Percentiles rank a stretch among this genome's conserved stretches.
These are phyloP conservation scores for Cronartium ribicola DNA, from an alignment of 1,284 basidiomycete species.

Conservation along the genomic window DNA sequence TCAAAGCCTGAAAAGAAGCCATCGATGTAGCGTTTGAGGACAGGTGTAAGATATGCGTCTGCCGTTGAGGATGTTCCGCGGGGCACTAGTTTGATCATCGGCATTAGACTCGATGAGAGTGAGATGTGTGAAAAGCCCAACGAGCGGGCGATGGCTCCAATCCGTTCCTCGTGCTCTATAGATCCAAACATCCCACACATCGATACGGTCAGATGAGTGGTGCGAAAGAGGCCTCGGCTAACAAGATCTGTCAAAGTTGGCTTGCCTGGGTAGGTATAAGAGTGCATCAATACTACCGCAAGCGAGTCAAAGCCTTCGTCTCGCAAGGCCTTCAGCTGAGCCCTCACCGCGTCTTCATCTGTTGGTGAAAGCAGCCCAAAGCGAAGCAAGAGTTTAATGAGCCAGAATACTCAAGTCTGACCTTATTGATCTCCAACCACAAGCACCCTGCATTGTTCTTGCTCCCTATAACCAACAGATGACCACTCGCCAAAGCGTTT, in stretches of 20 bases:
- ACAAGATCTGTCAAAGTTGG: neutral
- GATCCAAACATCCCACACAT: too few relatives aligned
- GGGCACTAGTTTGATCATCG: conserved; percentile 93
- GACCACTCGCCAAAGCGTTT: conserved; percentile 62
- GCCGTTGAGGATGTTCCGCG: conserved; percentile 87
- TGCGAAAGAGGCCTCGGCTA: too few relatives aligned
- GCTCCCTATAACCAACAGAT: neutral
- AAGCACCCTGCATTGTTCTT: too few relatives aligned
- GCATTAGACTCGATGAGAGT: conserved; percentile 76
- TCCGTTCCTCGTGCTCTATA: conserved; percentile 60
- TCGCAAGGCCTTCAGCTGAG: conserved; percentile 66
- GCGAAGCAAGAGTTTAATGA: conserved; percentile 26
- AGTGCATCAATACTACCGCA: conserved; percentile 81
- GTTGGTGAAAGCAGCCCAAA: conserved; percentile 43
- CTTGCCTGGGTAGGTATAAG: conserved; percentile 73
- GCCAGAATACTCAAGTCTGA: too few relatives aligned
- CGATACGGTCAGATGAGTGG: too few relatives aligned
- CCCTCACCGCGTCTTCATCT: conserved; percentile 48
- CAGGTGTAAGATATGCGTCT: conserved; percentile 93
- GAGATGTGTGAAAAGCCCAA: conserved; percentile 84
- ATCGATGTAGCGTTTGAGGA: conserved; percentile 77
- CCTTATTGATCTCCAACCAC: too few relatives aligned
- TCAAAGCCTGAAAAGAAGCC: conserved; percentile 89
- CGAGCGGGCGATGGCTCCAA: conserved; percentile 69
- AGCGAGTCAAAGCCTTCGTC: conserved; percentile 73